A percentile compares a stretch with the other conserved stretches of the same genome.
These are phyloP conservation scores for Arctostaphylos glauca DNA, from an alignment of 148 eudicot species.

Conservation along the genomic window DNA sequence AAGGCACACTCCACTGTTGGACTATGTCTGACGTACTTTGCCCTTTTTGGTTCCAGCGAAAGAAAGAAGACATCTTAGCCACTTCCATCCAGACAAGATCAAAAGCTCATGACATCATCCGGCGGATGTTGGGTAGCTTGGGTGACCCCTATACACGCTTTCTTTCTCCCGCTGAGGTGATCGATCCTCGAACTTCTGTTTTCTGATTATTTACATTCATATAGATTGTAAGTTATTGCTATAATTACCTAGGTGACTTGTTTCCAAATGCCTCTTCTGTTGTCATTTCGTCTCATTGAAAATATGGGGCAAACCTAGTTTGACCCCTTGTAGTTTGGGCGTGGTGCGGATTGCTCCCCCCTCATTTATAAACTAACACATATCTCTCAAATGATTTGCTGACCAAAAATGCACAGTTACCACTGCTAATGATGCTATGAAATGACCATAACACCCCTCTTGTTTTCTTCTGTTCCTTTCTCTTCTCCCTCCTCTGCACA, in stretches of 20 bases:
- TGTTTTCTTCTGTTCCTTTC: no score
- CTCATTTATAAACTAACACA: no score
- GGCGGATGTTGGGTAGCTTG: constrained; percentile 74
- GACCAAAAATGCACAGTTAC: no score
- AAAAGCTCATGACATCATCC: constrained; percentile 81
- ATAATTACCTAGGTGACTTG: constrained; percentile 6
- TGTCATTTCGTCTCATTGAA: background rate
- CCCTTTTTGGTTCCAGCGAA: constrained; percentile 43
- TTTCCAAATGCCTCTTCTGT: background rate
- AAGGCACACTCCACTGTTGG: background rate
- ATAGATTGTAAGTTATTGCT: background rate
- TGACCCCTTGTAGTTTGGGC: no score
- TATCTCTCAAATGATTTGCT: no score
- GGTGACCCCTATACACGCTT: constrained; percentile 93
- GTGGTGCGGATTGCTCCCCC: no score
- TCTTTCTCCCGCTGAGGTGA: constrained; percentile 81
- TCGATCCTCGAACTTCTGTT: constrained; percentile 11
- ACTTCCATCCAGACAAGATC: constrained; percentile 62
- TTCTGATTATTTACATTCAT: background rate
- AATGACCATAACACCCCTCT: no score
- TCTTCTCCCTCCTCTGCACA: no score
- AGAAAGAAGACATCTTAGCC: constrained; percentile 72
- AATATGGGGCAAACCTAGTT: no score
- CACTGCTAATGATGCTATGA: no score
- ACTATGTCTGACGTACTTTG: constrained; percentile 7